Base-by-base conservation (phyloP, 495 filamentous ascomycete species). In the Penicillium paxilli region DNA sequence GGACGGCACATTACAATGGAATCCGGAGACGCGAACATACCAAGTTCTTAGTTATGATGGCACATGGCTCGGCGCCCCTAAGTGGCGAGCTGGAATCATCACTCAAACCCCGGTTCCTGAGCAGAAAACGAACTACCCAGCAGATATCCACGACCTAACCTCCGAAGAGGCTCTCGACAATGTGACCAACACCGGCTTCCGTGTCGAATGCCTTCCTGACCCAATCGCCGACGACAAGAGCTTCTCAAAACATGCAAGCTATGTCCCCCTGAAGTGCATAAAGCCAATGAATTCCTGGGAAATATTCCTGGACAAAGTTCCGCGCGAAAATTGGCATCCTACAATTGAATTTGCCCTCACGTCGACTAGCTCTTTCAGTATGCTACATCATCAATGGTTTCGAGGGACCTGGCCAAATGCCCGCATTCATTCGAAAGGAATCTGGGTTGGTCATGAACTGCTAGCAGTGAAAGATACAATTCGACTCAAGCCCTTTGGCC, bases 51-150 rank as follows among this genome's bases (percentile, higher is more conserved):
- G 71, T 8, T 47, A 55, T 9, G 56, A 65, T 33, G 26, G 49
- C 14, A 57, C 47, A n/a, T 69, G 63, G 60, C 49, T 55, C 2
- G 70, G 66, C 0, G 58, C 56, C 12, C 80, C 82, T 7, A 38
- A 69, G 23, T 87, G 84, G 84, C 75, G 80, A 35, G 83, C 80
- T 0, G 84, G 83, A 1, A 64, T 82, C 10, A 58, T 87, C 42
- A 73, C 75, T 0, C 78, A 84, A 55, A 71, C 73, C 0, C 78
- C 84, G 52, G 63, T 68, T n/a, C 69, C 76, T 0, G 67, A 77
- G 9, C 63, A 71, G 21, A 74, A 80, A 16, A 56, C n/a, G 5
- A 50, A 68, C 8, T 59, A 63, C 3, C 60, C 78, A 20, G 60
- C 77, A 20, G 80, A 84, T 40, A 65, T 83, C 4, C 58, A 73